Percentiles rank a stretch among this genome's conserved stretches.
These are phyloP conservation scores for Cylindrotheca fusiformis DNA, from an alignment of 108 stramenopile genomes.

Conservation along the genomic window DNA sequence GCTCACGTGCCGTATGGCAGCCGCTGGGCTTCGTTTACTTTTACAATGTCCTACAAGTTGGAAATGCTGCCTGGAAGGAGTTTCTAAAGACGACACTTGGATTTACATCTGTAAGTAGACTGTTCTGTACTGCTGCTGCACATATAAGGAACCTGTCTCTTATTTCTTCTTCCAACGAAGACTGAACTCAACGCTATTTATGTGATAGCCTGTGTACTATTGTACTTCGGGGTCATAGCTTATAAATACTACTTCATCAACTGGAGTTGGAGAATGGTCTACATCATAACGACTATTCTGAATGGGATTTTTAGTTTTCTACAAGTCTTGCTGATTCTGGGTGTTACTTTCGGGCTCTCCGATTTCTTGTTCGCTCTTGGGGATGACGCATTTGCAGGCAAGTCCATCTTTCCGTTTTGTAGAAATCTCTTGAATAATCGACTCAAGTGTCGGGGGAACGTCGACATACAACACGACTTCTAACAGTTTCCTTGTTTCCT, in stretches of 20 bases:
- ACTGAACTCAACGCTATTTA: conserved; percentile 72
- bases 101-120: conserved; percentile 74
- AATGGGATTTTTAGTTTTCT: conserved; percentile 70
- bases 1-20: conserved; percentile 83
- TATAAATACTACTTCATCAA: conserved; percentile 85
- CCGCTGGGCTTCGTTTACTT: conserved; percentile 86
- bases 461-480: too few species aligned
- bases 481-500: too few species aligned
- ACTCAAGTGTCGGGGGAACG: too few species aligned
- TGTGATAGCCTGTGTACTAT: conserved; percentile 62
- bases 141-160: too few species aligned
- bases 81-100: conserved; percentile 61
- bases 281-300: conserved; percentile 69
- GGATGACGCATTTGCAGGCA: conserved; percentile 82
- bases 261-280: conserved; percentile 78
- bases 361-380: conserved; percentile 80
- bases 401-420: too few species aligned
- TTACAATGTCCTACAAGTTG: conserved; percentile 86
- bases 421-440: too few species aligned
- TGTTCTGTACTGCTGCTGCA: too few species aligned
- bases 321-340: conserved; percentile 74
- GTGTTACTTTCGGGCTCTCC: conserved; percentile 75
- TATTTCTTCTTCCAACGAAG: too few species aligned
- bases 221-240: conserved; percentile 73
- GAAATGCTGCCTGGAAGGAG: conserved; percentile 84